Percentiles rank a stretch among this genome's conserved stretches.
phyloP scores from a whole-genome alignment of 208 protist species.

The Wallacemonas sp. region DNA sequence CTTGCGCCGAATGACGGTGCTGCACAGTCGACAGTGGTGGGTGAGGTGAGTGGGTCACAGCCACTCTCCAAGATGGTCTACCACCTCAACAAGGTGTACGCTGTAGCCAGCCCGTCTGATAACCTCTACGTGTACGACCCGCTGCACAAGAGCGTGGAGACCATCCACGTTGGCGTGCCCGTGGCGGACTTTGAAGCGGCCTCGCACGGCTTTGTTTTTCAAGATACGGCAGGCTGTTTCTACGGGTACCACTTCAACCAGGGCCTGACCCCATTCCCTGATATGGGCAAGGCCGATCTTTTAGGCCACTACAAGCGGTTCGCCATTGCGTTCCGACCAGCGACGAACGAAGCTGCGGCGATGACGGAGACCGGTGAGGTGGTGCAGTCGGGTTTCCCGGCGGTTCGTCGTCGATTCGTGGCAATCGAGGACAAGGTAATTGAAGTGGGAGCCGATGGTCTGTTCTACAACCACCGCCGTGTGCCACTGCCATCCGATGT shows the following conservation, averaged over 20 bases:
- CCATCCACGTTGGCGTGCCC: constrained; percentile 31
- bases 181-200: constrained; percentile 45
- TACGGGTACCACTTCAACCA: constrained; percentile 74
- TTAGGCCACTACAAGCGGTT: constrained; percentile 51
- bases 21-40: constrained; percentile 22
- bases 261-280: constrained; percentile 38
- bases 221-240: constrained; percentile 29
- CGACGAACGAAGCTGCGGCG: constrained; percentile 15
- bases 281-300: constrained; percentile 17
- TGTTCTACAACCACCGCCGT: constrained; percentile 13
- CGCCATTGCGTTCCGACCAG: constrained; percentile 26
- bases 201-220: constrained; percentile 77
- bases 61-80: constrained; percentile 36
- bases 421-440: constrained; percentile 25
- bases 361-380: constrained; percentile 31
- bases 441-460: constrained; percentile 2
- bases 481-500: constrained; percentile 7
- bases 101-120: constrained; percentile 23
- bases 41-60: constrained; percentile 16
- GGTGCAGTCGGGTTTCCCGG: constrained; percentile 18
- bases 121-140: constrained; percentile 61
- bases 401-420: constrained; percentile 14
- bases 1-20: constrained; percentile 12
- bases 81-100: constrained; percentile 66
- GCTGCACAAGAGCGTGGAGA: constrained; percentile 48